Percentiles rank a stretch among this genome's conserved stretches.
Conservation (phyloP, 495 filamentous ascomycete species). For the Aspergillus biplanus region DNA sequence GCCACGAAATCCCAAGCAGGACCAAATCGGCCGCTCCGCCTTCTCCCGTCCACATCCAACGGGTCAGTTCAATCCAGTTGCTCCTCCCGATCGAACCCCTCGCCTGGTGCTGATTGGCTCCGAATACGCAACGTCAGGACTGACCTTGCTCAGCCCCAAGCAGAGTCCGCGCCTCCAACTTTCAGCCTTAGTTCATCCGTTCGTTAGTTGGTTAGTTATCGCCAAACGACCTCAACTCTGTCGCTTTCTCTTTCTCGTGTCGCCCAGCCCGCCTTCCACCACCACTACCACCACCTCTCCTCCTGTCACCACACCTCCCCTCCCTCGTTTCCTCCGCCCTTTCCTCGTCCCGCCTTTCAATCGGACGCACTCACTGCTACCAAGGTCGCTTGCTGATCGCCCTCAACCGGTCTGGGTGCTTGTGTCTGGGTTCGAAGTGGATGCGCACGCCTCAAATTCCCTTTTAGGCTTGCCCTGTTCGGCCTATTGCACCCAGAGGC, state of each 20-base stretch:
- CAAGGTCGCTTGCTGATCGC: too few species aligned
- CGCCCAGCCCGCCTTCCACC: constrained; percentile 18
- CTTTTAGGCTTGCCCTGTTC: constrained; percentile 47
- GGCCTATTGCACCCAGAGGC: constrained; percentile 39
- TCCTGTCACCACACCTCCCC: constrained; percentile 18
- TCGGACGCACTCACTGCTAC: constrained; percentile 17
- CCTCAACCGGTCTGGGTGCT: constrained; percentile 17
- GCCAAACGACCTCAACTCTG: constrained; percentile 23
- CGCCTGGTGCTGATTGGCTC: constrained; percentile 30
- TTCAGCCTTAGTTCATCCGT: constrained; percentile 22
- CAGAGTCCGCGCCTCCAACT: constrained; percentile 27
- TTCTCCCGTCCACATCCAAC: constrained; percentile 3
- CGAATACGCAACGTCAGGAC: constrained; percentile 34
- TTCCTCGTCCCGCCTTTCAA: constrained; percentile 16
- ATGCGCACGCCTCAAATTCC: constrained; percentile 44
- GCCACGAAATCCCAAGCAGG: constrained; percentile 12
- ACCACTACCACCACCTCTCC: constrained; percentile 16
- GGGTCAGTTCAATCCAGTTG: constrained; percentile 5
- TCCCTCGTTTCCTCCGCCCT: constrained; percentile 14
- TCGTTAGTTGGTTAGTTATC: constrained; percentile 22
- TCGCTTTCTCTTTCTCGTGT: constrained; percentile 27
- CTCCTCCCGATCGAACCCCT: constrained; percentile 24
- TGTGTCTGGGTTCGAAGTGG: constrained; percentile 38
- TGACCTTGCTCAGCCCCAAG: constrained; percentile 38
- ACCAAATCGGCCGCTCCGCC: constrained; percentile 4